These are phyloP conservation scores for Rubroshorea leprosula DNA, from an alignment of 345 rosid genomes.

Conservation along the genomic window DNA sequence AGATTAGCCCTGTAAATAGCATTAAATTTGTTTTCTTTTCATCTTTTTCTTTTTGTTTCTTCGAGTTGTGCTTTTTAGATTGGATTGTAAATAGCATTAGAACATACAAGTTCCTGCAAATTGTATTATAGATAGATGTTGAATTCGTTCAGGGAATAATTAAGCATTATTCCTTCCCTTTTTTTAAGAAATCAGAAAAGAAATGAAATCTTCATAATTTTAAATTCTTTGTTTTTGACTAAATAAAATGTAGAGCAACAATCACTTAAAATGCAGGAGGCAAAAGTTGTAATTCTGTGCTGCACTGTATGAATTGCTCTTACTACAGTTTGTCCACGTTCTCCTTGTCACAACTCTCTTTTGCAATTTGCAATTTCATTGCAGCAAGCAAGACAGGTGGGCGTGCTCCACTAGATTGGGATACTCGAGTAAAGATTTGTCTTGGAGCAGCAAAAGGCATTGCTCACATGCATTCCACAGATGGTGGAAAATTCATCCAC, in stretches of 20 bases:
- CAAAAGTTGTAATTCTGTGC: not conserved
- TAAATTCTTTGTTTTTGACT: too few species aligned
- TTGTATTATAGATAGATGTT: too few species aligned
- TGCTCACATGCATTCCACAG: constrained; percentile 59
- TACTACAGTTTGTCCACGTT: not conserved
- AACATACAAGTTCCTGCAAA: too few species aligned
- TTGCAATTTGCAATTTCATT: not conserved
- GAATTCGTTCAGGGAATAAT: not conserved
- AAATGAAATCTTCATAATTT: too few species aligned
- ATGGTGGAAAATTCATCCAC: constrained; percentile 54
- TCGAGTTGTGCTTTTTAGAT: too few species aligned
- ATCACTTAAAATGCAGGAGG: too few species aligned
- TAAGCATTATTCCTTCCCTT: not conserved
- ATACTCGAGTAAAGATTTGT: constrained; percentile 57
- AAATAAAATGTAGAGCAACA: too few species aligned
- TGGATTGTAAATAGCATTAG: too few species aligned
- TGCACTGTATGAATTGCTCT: not conserved
- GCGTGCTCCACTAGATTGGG: constrained; percentile 60
- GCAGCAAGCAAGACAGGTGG: constrained; percentile 17
- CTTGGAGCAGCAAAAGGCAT: constrained; percentile 72
- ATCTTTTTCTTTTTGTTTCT: not conserved
- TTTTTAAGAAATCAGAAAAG: too few species aligned
- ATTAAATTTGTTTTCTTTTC: too few species aligned
- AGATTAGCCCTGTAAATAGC: not conserved
- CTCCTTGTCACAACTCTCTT: not conserved